phyloP scores from a whole-genome alignment of 2,329 filamentous ascomycete species.

The Grosmannia huntii region DNA sequence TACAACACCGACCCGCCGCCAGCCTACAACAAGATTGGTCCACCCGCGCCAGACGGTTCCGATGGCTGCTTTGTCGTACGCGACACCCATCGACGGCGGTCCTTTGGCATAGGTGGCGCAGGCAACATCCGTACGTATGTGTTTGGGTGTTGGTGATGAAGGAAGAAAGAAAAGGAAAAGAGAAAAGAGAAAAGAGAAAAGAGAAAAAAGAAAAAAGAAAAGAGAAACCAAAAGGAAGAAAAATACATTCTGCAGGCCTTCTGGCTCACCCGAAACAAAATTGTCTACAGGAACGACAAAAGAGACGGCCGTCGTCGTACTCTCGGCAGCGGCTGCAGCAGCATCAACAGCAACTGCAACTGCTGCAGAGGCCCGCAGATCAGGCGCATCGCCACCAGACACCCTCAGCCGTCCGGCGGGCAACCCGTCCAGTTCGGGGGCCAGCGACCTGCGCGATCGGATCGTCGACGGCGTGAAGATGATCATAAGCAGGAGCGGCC shows the following conservation, averaged over 20 bases:
- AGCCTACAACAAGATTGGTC: constrained; percentile 3
- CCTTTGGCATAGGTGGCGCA: constrained; percentile 10
- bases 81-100: constrained; percentile 4
- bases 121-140: constrained; percentile 7
- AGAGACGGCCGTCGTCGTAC: background rate
- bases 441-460: constrained; percentile 3
- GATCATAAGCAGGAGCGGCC: background rate
- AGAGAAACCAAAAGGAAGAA: too few species aligned
- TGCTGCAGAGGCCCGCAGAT: background rate
- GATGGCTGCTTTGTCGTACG: background rate
- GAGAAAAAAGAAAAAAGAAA: too few species aligned
- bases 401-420: background rate
- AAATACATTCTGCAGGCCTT: too few species aligned
- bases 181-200: too few species aligned
- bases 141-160: background rate
- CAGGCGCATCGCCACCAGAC: background rate
- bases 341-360: background rate
- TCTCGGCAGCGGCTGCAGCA: background rate
- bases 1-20: constrained; percentile 4
- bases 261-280: too few species aligned
- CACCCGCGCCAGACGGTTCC: too few species aligned
- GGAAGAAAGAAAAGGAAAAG: too few species aligned
- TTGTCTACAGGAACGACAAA: background rate
- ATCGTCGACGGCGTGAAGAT: constrained; percentile 5
- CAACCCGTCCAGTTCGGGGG: background rate